These are phyloP conservation scores for Trametes cubensis DNA, from an alignment of 768 basidiomycete species.

Conservation along the genomic window DNA sequence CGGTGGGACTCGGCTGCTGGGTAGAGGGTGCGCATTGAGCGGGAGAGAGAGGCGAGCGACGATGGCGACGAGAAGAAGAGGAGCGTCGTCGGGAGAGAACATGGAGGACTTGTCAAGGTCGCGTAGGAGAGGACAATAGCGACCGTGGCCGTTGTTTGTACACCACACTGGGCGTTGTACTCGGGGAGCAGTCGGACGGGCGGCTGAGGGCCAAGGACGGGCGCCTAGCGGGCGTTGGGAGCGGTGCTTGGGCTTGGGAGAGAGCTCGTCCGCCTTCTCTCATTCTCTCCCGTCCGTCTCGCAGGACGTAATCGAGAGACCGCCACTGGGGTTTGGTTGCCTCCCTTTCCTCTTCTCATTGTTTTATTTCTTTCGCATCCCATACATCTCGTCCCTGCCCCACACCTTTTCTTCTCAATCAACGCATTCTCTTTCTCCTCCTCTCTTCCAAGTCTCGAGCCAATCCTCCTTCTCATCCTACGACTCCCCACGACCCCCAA, in stretches of 20 bases:
- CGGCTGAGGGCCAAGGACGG: background rate
- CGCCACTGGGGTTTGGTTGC: slow-evolving; percentile 30
- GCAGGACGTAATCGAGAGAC: slow-evolving; percentile 32
- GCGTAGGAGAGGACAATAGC: slow-evolving; percentile 13
- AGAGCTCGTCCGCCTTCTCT: background rate
- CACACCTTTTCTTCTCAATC: slow-evolving; percentile 28
- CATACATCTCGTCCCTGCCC: slow-evolving; percentile 28
- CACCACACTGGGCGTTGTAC: slow-evolving; percentile 9
- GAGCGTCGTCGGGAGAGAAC: background rate
- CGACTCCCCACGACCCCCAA: slow-evolving; percentile 25
- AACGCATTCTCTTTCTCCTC: slow-evolving; percentile 33
- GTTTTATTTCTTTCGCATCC: slow-evolving; percentile 30
- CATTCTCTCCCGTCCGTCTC: slow-evolving; percentile 22
- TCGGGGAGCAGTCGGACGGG: slow-evolving; percentile 6
- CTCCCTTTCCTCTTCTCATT: slow-evolving; percentile 29
- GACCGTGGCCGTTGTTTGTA: slow-evolving; percentile 11
- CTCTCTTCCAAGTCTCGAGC: slow-evolving; percentile 30
- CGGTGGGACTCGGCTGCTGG: slow-evolving; percentile 1
- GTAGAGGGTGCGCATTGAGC: slow-evolving; percentile 18
- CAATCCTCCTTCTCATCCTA: slow-evolving; percentile 27
- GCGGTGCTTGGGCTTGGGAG: slow-evolving; percentile 11
- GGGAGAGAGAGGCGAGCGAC: background rate
- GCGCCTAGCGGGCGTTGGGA: slow-evolving; percentile 27
- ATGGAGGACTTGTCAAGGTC: slow-evolving; percentile 3
- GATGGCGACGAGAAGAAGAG: slow-evolving; percentile 1